Evolutionary conservation across 2,329 filamentous ascomycete species (phyloP), one percentile per base, ranked within the genome.

Genomic region (Aspergillus melleus): DNA sequence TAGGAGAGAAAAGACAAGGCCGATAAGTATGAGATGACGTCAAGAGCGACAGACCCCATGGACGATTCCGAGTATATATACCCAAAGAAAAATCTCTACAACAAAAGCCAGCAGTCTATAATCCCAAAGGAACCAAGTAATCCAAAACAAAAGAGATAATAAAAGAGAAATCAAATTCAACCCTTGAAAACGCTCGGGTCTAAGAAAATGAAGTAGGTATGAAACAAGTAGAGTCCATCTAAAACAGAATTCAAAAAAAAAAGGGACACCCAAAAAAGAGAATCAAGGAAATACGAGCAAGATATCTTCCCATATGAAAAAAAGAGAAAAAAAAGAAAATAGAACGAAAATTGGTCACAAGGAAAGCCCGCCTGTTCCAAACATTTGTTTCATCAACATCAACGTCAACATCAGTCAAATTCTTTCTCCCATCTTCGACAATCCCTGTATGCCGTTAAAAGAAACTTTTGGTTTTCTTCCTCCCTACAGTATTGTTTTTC

Each of bases 221-320:
- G 63, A 65, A 68, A 57, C 63, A 65, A n/a, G 30, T 36, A 16
- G 36, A 42, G 50, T 64, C 66, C 66, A 63, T 68, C 66, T 68
- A 68, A 14, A 42, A 42, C 36, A 42, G 6, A 16, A 39, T 64
- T 47, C 51, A 59, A 29, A 55, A 59, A 29, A 55, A 59, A 49
- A 63, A 54, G 57, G 59, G 63, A 60, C 57, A 64, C 59, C 62
- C 59, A 62, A 56, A 61, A 55, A 63, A 62, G 55, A 24, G 22
- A 22, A 22, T 22, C 22, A 24, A 24, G 4, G 52, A 67, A 62
- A 59, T 55, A 64, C 49, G 52, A 65, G 59, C 59, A 60, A 42
- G 54, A 65, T 65, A 66, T 65, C 61, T 65, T 62, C 59, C 62
- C 55, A 60, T 55, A 61, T 49, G 54, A 53, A 56, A 53, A 58